phyloP scores from a whole-genome alignment of 1,284 basidiomycete species.

The Puccinia novopanici region DNA sequence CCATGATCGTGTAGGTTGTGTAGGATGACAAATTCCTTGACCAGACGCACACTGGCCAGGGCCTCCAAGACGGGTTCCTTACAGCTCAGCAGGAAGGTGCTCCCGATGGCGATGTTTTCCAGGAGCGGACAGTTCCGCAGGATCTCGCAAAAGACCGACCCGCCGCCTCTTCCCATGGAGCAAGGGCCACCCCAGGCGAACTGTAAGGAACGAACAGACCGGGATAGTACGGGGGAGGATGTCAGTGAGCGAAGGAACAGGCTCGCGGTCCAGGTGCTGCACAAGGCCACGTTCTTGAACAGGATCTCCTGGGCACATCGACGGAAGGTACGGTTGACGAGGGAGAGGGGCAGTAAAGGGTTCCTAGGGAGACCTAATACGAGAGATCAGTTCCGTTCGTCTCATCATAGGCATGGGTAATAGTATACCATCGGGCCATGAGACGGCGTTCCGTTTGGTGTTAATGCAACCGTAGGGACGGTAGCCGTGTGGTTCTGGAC shows the following conservation, averaged over 20 bases:
- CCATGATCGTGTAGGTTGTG: neutral
- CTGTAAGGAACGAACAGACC: slow-evolving; percentile 4
- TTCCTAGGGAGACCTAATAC: neutral
- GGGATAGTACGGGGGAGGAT: neutral
- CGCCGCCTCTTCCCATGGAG: slow-evolving; percentile 8
- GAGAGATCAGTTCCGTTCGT: neutral
- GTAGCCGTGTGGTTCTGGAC: no score
- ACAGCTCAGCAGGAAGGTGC: neutral
- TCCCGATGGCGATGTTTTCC: slow-evolving; percentile 7
- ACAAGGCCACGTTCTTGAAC: neutral
- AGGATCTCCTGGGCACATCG: slow-evolving; percentile 8
- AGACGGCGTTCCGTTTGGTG: no score
- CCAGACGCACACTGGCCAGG: neutral
- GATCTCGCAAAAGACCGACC: slow-evolving; percentile 2
- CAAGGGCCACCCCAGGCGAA: neutral
- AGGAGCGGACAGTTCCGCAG: neutral
- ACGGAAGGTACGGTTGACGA: slow-evolving; percentile 15
- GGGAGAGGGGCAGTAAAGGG: slow-evolving; percentile 1
- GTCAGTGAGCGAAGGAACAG: neutral
- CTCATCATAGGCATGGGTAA: neutral
- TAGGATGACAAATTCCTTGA: slow-evolving; percentile 13
- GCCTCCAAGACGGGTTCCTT: slow-evolving; percentile 1
- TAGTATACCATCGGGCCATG: no score
- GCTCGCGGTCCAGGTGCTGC: neutral
- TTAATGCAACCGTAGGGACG: no score